These are phyloP conservation scores for Aspergillus tanneri DNA, from an alignment of 2,329 filamentous ascomycete species.

Conservation along the genomic window DNA sequence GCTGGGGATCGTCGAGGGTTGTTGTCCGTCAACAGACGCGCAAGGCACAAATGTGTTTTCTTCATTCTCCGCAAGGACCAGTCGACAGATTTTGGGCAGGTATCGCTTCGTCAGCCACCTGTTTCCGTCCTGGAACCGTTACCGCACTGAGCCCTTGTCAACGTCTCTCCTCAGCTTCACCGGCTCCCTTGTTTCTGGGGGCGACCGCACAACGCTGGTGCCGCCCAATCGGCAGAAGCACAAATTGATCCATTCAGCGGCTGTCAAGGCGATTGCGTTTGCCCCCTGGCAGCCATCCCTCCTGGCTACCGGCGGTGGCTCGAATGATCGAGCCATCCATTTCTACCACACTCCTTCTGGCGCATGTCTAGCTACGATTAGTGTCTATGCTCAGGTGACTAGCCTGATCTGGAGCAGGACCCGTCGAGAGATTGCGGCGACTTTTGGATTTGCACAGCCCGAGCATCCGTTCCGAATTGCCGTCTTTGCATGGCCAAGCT, in stretches of 20 bases:
- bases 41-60: conserved; percentile 21
- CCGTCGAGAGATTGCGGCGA: conserved; percentile 82
- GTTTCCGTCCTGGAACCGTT: conserved; percentile 29
- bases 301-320: conserved; percentile 86
- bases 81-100: conserved; percentile 24
- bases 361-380: conserved; percentile 81
- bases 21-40: no score
- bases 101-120: conserved; percentile 25
- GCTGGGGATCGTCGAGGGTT: conserved; percentile 12
- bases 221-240: conserved; percentile 63
- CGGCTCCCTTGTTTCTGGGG: conserved; percentile 30
- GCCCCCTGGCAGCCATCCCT: conserved; percentile 89
- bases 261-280: conserved; percentile 95
- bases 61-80: conserved; percentile 19
- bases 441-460: conserved; percentile 89
- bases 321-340: conserved; percentile 91
- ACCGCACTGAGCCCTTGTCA: conserved; percentile 17
- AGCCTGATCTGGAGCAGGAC: conserved; percentile 86
- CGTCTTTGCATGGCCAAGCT: conserved; percentile 92
- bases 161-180: conserved; percentile 25
- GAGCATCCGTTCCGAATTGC: conserved; percentile 87
- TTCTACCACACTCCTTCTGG: conserved; percentile 90
- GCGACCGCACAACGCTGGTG: conserved; percentile 50
- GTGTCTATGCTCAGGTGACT: conserved; percentile 90
- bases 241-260: conserved; percentile 75